phyloP scores from a whole-genome alignment of 192 early-diverging fungal genomes.

The Tieghemiomyces parasiticus region DNA sequence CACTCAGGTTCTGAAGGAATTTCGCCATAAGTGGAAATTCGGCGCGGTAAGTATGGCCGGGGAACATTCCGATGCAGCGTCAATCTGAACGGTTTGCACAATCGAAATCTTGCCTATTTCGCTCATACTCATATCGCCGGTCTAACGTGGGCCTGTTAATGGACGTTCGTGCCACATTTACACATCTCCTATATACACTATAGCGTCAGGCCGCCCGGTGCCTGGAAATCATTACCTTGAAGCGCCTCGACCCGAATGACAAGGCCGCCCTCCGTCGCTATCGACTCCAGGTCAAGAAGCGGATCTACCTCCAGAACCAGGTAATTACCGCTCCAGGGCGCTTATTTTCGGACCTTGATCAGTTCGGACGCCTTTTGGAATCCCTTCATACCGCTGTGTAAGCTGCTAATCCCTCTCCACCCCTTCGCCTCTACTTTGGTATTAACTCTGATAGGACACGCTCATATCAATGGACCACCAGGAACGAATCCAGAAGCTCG shows the following conservation, averaged over 20 bases:
- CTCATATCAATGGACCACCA: slow-evolving; percentile 42
- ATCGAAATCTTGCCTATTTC: too few relatives aligned
- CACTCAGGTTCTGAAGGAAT: slow-evolving; percentile 22
- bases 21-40: slow-evolving; percentile 53
- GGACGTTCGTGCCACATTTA: too few relatives aligned
- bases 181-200: too few relatives aligned
- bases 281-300: slow-evolving; percentile 68
- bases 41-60: slow-evolving; percentile 37
- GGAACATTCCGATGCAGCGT: too few relatives aligned
- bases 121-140: too few relatives aligned
- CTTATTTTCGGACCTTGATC: not conserved
- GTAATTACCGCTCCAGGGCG: slow-evolving; percentile 16
- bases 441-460: slow-evolving; percentile 30
- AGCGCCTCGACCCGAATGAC: slow-evolving; percentile 34
- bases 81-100: too few relatives aligned
- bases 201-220: slow-evolving; percentile 72
- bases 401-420: slow-evolving; percentile 9
- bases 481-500: slow-evolving; percentile 54
- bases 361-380: not conserved
- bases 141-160: too few relatives aligned
- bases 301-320: slow-evolving; percentile 66
- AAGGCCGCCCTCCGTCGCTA: slow-evolving; percentile 33
- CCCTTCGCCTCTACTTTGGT: not conserved
- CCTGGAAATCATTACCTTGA: slow-evolving; percentile 60
- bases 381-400: not conserved